Percentiles rank a stretch among this genome's conserved stretches.
phyloP scores from a whole-genome alignment of 306 rosid genomes.

The Cicer bijugum region DNA sequence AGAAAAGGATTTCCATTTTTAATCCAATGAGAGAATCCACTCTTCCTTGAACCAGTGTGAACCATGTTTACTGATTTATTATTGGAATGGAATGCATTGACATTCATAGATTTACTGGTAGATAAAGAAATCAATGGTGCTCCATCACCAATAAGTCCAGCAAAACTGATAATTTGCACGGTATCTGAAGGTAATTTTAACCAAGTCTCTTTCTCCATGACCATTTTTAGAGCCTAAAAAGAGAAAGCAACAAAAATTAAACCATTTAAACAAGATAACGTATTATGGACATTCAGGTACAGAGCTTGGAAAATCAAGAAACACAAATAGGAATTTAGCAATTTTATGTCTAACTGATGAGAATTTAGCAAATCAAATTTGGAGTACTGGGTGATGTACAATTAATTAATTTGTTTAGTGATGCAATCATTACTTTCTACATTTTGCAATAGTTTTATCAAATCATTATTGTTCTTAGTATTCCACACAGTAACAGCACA shows the following conservation, averaged over 20 bases:
- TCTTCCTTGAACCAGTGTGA: conserved; percentile 56
- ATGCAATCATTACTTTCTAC: conserved; percentile 26
- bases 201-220: conserved; percentile 93
- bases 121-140: conserved; percentile 80
- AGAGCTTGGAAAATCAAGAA: conserved; percentile 35
- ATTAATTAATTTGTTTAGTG: conserved; percentile 13
- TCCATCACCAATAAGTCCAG: conserved; percentile 98
- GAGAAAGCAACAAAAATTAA: conserved; percentile 37
- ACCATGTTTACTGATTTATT: conserved; percentile 59
- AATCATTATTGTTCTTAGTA: conserved; percentile 31
- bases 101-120: conserved; percentile 53
- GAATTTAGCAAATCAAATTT: conserved; percentile 20
- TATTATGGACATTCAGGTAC: conserved; percentile 26
- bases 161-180: conserved; percentile 79
- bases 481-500: conserved; percentile 32
- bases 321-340: conserved; percentile 39
- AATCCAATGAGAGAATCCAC: conserved; percentile 81
- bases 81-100: conserved; percentile 53
- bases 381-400: not conserved
- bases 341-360: conserved; percentile 30
- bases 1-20: conserved; percentile 82
- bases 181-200: conserved; percentile 77
- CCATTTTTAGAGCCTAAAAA: conserved; percentile 92
- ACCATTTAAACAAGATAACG: conserved; percentile 22
- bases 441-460: conserved; percentile 35